Percentiles rank a stretch among this genome's conserved stretches.
These are phyloP conservation scores for Coemansia sp. DNA, from an alignment of 192 early-diverging fungal species.

Conservation along the genomic window DNA sequence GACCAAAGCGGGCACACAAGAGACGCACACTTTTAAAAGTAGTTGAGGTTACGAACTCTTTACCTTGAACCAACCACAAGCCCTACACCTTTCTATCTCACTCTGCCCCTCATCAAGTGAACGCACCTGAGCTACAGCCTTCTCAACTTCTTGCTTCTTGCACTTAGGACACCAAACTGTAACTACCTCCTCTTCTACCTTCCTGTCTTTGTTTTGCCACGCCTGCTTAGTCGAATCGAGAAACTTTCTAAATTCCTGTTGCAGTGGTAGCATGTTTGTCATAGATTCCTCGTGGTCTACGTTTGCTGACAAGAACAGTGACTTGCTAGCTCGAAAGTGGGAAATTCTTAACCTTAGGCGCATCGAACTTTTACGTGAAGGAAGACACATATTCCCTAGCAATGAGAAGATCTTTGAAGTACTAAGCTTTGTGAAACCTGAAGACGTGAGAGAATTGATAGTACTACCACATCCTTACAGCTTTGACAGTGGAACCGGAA, in stretches of 20 bases:
- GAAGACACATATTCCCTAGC: not conserved
- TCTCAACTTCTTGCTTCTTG: not conserved
- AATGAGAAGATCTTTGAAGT: conserved; percentile 6
- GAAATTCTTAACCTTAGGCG: not conserved
- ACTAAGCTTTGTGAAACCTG: conserved; percentile 1
- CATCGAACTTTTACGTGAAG: not conserved
- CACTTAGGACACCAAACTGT: not conserved
- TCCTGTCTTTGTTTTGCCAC: not conserved
- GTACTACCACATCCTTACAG: conserved; percentile 14
- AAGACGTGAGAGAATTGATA: not conserved
- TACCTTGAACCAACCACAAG: not conserved
- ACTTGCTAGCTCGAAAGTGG: not conserved
- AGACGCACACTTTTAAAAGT: no score
- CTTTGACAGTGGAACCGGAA: conserved; percentile 17
- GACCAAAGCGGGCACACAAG: no score
- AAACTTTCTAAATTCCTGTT: not conserved
- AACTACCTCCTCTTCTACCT: not conserved
- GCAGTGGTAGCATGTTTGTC: not conserved
- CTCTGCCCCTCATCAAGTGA: conserved; percentile 2
- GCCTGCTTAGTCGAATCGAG: not conserved
- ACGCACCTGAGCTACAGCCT: not conserved
- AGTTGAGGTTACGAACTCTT: not conserved
- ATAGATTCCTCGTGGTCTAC: not conserved
- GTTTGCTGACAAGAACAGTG: not conserved
- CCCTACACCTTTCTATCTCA: not conserved